Evolutionary conservation across 257 asterid species (phyloP).

Genomic region (Solanum tarapatanum): DNA sequence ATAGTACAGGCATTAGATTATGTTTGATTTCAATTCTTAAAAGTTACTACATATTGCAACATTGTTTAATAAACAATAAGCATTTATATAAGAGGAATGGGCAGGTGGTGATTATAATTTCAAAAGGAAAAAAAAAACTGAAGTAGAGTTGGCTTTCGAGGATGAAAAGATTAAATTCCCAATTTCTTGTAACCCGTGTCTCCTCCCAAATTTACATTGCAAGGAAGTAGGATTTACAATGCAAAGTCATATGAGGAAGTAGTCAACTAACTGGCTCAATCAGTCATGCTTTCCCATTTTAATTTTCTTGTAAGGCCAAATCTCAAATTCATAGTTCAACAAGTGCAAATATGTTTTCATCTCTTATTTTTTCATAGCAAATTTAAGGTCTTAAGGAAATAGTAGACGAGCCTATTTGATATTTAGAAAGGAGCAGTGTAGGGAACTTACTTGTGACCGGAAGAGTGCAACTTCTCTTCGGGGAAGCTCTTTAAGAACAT

Average conservation of each 20-base stretch:
- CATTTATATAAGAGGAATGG: neutral
- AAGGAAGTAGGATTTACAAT: neutral
- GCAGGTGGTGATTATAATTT: neutral
- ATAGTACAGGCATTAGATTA: neutral
- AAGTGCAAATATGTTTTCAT: neutral
- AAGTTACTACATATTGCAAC: neutral
- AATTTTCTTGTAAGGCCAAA: neutral
- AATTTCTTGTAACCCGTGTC: neutral
- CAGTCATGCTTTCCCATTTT: neutral
- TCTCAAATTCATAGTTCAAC: neutral
- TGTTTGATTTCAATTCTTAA: neutral
- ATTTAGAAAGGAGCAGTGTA: neutral
- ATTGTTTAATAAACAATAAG: neutral
- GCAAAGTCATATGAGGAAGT: neutral
- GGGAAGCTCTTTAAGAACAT: slow-evolving; percentile 75
- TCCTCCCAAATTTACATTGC: neutral
- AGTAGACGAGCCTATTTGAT: neutral
- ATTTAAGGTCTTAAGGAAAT: neutral
- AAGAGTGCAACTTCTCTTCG: slow-evolving; percentile 71
- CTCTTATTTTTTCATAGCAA: neutral
- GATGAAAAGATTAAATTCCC: neutral
- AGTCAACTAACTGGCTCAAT: neutral
- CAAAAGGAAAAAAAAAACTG: neutral
- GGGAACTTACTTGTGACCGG: slow-evolving; percentile 46
- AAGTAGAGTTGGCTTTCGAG: neutral